Evolutionary conservation across 2,329 filamentous ascomycete genomes (phyloP).

Genomic region (Fusarium vanettenii): DNA sequence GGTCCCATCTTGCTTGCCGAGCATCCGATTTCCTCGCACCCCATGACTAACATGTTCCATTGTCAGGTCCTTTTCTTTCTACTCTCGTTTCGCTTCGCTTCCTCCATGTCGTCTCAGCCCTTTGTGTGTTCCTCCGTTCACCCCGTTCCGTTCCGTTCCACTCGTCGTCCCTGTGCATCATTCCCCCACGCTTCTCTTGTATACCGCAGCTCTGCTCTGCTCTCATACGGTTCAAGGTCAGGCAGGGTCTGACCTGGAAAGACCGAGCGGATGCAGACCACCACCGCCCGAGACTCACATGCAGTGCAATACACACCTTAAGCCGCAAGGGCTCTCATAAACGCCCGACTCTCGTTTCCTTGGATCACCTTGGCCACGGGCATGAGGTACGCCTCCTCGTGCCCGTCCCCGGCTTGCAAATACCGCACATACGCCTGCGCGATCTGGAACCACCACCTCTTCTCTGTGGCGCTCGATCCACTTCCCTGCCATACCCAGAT

Average conservation of each 20-base stretch:
- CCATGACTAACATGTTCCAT: conserved; percentile 23
- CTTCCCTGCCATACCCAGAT: conserved; percentile 77
- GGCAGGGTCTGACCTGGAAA: background rate
- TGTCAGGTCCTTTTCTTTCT: background rate
- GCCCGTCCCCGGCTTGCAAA: conserved; percentile 48
- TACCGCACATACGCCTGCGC: conserved; percentile 66
- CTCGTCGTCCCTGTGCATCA: background rate
- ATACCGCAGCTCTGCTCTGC: background rate
- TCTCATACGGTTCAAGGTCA: conserved; percentile 1
- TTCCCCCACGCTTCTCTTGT: background rate
- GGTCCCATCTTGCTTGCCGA: conserved; percentile 28
- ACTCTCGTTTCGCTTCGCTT: background rate
- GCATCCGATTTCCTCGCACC: conserved; percentile 23
- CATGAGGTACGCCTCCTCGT: conserved; percentile 54
- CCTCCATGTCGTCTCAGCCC: background rate
- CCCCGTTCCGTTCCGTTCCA: background rate
- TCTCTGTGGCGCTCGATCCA: conserved; percentile 68
- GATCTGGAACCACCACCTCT: conserved; percentile 68
- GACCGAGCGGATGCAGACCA: background rate
- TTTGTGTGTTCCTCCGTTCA: background rate
- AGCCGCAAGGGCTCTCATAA: conserved; percentile 58
- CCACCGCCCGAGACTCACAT: background rate
- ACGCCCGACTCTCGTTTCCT: conserved; percentile 65
- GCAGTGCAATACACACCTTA: background rate
- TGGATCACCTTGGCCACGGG: conserved; percentile 69